Percentiles rank a stretch among this genome's conserved stretches.
Evolutionary conservation across 768 basidiomycete genomes (phyloP).

Genomic region (Russula abietina): DNA sequence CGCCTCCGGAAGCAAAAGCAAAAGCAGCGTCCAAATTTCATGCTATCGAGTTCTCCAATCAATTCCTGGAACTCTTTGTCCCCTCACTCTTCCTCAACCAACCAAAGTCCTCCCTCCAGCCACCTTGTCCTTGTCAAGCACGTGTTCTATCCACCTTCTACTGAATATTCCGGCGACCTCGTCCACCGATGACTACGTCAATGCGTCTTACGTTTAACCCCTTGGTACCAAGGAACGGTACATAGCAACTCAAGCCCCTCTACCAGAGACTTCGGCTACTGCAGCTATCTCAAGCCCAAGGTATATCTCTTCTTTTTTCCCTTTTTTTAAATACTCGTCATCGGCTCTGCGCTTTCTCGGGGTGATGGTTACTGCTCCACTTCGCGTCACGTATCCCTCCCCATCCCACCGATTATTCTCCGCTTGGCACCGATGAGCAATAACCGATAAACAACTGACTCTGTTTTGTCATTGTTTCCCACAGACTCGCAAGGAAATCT

Average conservation of each 20-base stretch:
- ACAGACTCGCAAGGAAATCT: constrained; percentile 50
- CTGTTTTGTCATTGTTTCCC: neutral
- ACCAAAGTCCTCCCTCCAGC: constrained; percentile 21
- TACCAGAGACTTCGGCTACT: constrained; percentile 93
- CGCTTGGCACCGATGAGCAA: neutral
- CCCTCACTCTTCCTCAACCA: constrained; percentile 16
- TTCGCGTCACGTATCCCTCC: neutral
- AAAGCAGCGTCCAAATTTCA: constrained; percentile 4
- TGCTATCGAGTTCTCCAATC: constrained; percentile 2
- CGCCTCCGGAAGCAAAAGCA: constrained; percentile 39
- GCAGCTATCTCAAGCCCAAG: constrained; percentile 93
- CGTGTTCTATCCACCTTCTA: constrained; percentile 15
- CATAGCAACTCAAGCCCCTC: constrained; percentile 93
- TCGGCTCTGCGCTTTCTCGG: too few species aligned
- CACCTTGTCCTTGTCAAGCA: constrained; percentile 1
- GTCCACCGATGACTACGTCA: constrained; percentile 79
- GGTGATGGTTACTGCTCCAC: neutral
- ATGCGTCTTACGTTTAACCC: constrained; percentile 90
- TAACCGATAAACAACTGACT: neutral
- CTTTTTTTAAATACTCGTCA: neutral
- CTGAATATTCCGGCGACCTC: constrained; percentile 13
- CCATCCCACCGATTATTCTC: neutral
- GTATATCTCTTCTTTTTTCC: constrained; percentile 37
- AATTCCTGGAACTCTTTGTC: constrained; percentile 14
- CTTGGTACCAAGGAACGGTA: constrained; percentile 75